phyloP scores from a whole-genome alignment of 495 filamentous ascomycete genomes.

The Xylaria palmicola region DNA sequence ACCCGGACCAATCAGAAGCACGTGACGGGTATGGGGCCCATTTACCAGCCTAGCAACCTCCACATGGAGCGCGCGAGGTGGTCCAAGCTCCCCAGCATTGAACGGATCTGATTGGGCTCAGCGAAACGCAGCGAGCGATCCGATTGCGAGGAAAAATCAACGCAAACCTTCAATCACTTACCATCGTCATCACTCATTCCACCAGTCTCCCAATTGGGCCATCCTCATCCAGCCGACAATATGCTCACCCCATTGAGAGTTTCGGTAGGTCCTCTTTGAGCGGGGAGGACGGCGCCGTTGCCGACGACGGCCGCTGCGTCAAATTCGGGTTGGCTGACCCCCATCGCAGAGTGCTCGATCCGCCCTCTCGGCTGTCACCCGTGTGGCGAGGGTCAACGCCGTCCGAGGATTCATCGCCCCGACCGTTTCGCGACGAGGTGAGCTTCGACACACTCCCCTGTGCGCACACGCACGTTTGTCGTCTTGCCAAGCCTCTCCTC shows the following conservation, averaged over 20 bases:
- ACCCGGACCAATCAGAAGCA: neutral
- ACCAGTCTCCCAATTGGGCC: conserved; percentile 13
- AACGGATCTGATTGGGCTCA: conserved; percentile 17
- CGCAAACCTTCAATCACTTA: conserved; percentile 16
- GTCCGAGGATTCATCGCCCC: conserved; percentile 79
- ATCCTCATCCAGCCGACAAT: conserved; percentile 10
- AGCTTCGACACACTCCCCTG: conserved; percentile 32
- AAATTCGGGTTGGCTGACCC: neutral
- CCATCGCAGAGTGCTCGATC: conserved; percentile 65
- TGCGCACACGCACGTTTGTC: neutral
- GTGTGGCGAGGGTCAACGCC: conserved; percentile 71
- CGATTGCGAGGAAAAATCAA: conserved; percentile 17
- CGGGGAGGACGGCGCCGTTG: neutral
- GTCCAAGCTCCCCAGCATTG: conserved; percentile 29
- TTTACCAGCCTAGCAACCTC: neutral
- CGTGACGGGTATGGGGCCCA: neutral
- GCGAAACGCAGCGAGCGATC: neutral
- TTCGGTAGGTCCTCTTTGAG: conserved; percentile 5
- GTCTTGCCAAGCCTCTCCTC: neutral
- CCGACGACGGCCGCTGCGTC: neutral
- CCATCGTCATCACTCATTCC: conserved; percentile 4
- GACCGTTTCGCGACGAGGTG: conserved; percentile 74
- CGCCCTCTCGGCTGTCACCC: conserved; percentile 61
- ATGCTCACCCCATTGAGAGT: conserved; percentile 16
- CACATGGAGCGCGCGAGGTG: neutral